Conservation (phyloP, 495 filamentous ascomycete species). For the Penicillium arizonense region DNA sequence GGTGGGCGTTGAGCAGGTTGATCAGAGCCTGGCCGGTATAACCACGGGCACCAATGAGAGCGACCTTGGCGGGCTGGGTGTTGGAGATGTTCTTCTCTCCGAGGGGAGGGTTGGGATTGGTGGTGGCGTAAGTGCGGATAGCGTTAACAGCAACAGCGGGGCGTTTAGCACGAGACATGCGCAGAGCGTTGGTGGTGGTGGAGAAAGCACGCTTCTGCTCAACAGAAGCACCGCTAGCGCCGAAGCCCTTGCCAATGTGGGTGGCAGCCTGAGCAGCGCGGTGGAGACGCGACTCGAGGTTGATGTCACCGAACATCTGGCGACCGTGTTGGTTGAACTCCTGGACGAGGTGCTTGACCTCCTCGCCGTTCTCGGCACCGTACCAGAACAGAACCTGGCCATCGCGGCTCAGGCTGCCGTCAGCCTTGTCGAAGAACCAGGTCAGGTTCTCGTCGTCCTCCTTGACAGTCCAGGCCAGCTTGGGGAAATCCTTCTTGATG, state of each 20-base stretch:
- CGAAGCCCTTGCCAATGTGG: conserved; percentile 51
- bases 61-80: conserved; percentile 74
- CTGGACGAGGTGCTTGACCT: conserved; percentile 81
- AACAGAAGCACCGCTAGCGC: conserved; percentile 40
- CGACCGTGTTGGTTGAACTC: conserved; percentile 83
- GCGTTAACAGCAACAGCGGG: conserved; percentile 28
- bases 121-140: conserved; percentile 59
- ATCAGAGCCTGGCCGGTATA: conserved; percentile 96
- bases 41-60: conserved; percentile 91
- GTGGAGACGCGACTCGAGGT: conserved; percentile 80
- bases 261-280: conserved; percentile 68
- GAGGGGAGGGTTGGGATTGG: conserved; percentile 97
- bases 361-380: conserved; percentile 79
- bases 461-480: conserved; percentile 95
- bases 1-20: conserved; percentile 82
- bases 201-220: conserved; percentile 69
- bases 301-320: conserved; percentile 87
- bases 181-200: conserved; percentile 48
- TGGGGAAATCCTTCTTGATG: conserved; percentile 89
- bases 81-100: conserved; percentile 90
- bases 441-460: conserved; percentile 95
- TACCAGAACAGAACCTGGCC: conserved; percentile 98
- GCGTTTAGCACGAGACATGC: conserved; percentile 30
- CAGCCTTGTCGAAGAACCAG: conserved; percentile 98
- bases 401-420: conserved; percentile 80